Evolutionary conservation across 805 yeast species (phyloP).

Genomic region (Wickerhamiella lipophila): DNA sequence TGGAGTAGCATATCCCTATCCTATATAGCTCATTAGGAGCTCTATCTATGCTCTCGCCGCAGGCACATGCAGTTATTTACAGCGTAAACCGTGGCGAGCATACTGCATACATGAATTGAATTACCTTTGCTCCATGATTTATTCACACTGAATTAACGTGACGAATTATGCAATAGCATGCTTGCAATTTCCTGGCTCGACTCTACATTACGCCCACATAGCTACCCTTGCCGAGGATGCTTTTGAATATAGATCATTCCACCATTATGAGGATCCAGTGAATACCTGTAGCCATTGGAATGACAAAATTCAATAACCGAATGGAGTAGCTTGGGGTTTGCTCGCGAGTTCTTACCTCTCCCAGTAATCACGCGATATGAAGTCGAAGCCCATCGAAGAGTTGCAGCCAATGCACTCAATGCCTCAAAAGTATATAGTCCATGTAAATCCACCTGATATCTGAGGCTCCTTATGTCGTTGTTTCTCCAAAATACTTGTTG

Average conservation of each 20-base stretch:
- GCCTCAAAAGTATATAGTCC: slow-evolving; percentile 4
- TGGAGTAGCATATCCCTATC: no score
- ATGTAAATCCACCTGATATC: neutral
- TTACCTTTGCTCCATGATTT: no score
- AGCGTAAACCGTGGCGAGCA: neutral
- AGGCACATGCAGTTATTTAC: neutral
- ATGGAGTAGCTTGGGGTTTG: neutral
- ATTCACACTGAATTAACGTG: no score
- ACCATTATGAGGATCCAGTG: neutral
- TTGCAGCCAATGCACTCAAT: neutral
- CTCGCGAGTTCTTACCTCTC: neutral
- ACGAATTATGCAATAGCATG: no score
- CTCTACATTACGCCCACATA: no score
- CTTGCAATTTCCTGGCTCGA: no score
- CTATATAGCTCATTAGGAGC: no score
- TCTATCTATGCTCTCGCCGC: no score
- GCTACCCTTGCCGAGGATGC: neutral
- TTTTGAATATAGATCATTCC: neutral
- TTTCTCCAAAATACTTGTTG: slow-evolving; percentile 2
- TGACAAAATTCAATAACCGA: slow-evolving; percentile 1
- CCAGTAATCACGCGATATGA: slow-evolving; percentile 1
- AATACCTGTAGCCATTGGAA: neutral
- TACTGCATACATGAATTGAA: no score
- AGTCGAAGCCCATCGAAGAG: neutral
- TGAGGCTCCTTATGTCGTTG: neutral